Base-by-base conservation (phyloP, 1,139 yeast species). In the Hyphopichia wangnamkhiaoensis region DNA sequence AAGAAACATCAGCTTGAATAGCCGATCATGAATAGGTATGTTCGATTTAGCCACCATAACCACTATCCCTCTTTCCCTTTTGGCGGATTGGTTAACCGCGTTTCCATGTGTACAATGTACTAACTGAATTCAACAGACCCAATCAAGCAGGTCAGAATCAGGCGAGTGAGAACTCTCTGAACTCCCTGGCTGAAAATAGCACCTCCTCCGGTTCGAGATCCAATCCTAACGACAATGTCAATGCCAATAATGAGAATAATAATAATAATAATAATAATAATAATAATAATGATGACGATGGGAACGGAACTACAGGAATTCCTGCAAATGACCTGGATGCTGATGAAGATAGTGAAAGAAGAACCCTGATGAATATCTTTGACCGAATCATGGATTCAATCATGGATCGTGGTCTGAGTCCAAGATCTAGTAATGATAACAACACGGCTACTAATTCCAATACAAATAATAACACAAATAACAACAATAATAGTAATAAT, bases 301-400 rank as follows among this genome's bases (percentile, higher is more conserved):
- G 39, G 16, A 18, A 23, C 17, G 19, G 30, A 23, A 31, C 28
- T 15, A 17, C 26, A 5, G 21, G 29, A 7, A 20, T 31, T 10
- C 28, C 35, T 3, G 31, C 33, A 14, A 31, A 23, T 13, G 19
- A 29, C 10, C n/a, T n/a, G n/a, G n/a, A n/a, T n/a, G n/a, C n/a
- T n/a, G n/a, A n/a, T n/a, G n/a, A n/a, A n/a, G n/a, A n/a, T n/a
- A n/a, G n/a, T n/a, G n/a, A n/a, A n/a, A 26, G 38, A 7, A 18
- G 37, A 9, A 33, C 38, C 5, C 15, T 21, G 24, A 21, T 21
- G 24, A 17, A 16, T 6, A 37, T 39, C 2, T 39, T 39, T 15
- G 42, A 39, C n/a, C 21, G 41, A 23, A 33, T 41, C 33, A 41
- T 41, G 44, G 42, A 38, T 19, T 33, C 33, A 26, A 31, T 29